phyloP scores from a whole-genome alignment of 306 rosid species.

The Castanospermum australe region DNA sequence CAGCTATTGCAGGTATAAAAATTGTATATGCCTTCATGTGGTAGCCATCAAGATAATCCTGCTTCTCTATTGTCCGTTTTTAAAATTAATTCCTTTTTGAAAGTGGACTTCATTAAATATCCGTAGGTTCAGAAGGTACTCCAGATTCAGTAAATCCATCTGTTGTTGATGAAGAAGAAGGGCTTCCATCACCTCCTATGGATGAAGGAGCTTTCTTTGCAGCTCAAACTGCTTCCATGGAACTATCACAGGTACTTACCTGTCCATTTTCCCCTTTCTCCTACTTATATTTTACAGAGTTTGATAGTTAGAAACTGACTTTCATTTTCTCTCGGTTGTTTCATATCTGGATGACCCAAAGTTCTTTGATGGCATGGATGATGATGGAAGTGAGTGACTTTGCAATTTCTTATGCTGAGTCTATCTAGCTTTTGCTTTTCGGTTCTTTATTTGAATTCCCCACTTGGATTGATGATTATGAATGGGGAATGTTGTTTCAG shows the following conservation, averaged over 20 bases:
- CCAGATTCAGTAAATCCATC: conserved; percentile 67
- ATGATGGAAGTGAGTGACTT: conserved; percentile 77
- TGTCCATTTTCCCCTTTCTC: background rate
- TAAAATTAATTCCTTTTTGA: background rate
- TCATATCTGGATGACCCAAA: conserved; percentile 26
- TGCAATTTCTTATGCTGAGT: conserved; percentile 35
- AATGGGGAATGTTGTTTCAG: conserved; percentile 61
- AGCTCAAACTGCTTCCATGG: conserved; percentile 56
- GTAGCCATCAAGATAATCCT: background rate
- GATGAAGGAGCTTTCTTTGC: conserved; percentile 68
- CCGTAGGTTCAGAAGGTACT: conserved; percentile 53
- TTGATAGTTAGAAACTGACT: conserved; percentile 37
- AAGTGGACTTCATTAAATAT: background rate
- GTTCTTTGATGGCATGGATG: conserved; percentile 97
- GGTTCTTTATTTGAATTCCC: conserved; percentile 51
- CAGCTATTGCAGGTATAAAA: conserved; percentile 37
- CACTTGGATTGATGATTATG: conserved; percentile 46
- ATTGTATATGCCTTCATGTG: background rate
- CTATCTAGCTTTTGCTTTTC: conserved; percentile 29
- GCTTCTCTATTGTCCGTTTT: background rate
- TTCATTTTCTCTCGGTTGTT: conserved; percentile 24
- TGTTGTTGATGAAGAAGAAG: conserved; percentile 62
- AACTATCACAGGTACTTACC: conserved; percentile 63
- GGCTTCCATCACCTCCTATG: conserved; percentile 86
- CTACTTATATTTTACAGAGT: background rate